These are phyloP conservation scores for Blastobotrys mokoenaii DNA, from an alignment of 805 yeast species.

Conservation along the genomic window DNA sequence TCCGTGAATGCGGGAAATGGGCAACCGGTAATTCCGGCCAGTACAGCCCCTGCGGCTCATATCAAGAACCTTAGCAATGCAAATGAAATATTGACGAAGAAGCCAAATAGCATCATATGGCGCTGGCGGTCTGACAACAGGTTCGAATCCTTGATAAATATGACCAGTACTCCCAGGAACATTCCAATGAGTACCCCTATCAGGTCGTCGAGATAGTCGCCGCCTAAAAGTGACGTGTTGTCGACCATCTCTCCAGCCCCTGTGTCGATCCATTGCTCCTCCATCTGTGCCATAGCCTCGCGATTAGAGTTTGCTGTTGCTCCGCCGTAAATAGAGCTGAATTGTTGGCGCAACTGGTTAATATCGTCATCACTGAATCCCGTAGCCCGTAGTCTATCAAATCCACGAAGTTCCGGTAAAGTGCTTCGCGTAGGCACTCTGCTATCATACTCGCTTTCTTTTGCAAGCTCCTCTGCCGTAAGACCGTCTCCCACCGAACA, in stretches of 20 bases:
- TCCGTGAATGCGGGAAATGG: too few species aligned
- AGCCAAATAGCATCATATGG: constrained; percentile 66
- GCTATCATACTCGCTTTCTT: constrained; percentile 51
- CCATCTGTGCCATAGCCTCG: constrained; percentile 45
- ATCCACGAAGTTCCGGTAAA: constrained; percentile 68
- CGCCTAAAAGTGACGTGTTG: constrained; percentile 37
- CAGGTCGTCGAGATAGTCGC: constrained; percentile 54
- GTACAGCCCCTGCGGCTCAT: not conserved
- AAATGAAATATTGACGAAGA: constrained; percentile 57
- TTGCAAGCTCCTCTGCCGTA: constrained; percentile 43
- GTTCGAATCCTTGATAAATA: constrained; percentile 46
- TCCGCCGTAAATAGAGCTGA: constrained; percentile 55
- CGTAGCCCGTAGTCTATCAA: constrained; percentile 72
- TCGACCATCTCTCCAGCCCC: constrained; percentile 45
- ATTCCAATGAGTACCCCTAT: constrained; percentile 68
- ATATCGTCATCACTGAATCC: constrained; percentile 81
- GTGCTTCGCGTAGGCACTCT: constrained; percentile 44
- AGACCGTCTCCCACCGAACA: constrained; percentile 69
- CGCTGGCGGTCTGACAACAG: constrained; percentile 53
- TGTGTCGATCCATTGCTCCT: constrained; percentile 83
- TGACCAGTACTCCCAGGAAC: constrained; percentile 64
- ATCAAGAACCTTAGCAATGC: constrained; percentile 29
- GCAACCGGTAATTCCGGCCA: too few species aligned
- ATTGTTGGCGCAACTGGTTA: constrained; percentile 62
- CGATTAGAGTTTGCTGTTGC: constrained; percentile 6